Percentiles rank a stretch among this genome's conserved stretches.
phyloP scores from a whole-genome alignment of 371 early-diverging fungal species.

The Syncephalastrum monosporum region DNA sequence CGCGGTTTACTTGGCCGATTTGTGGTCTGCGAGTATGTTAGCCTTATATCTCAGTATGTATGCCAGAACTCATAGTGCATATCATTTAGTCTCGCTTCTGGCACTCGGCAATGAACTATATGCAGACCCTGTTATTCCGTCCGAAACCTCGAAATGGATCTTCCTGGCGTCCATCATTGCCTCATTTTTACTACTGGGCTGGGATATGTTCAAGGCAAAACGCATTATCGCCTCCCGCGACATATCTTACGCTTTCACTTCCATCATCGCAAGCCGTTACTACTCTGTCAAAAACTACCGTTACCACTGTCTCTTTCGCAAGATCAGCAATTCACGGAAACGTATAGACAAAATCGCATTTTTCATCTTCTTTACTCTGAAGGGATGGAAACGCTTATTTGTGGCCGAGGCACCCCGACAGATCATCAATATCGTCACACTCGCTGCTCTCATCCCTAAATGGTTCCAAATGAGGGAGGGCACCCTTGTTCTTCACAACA shows the following conservation, averaged over 20 bases:
- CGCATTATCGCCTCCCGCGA: conserved; percentile 64
- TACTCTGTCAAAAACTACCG: conserved; percentile 60
- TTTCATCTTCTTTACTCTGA: conserved; percentile 82
- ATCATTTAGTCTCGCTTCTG: conserved; percentile 11
- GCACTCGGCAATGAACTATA: conserved; percentile 11
- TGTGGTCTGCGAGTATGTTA: conserved; percentile 60
- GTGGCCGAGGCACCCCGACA: conserved; percentile 88
- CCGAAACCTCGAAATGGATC: conserved; percentile 53
- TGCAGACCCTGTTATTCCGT: conserved; percentile 27
- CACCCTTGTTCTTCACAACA: conserved; percentile 17
- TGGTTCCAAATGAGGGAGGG: conserved; percentile 30
- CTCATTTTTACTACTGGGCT: conserved; percentile 66
- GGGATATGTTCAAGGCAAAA: conserved; percentile 72
- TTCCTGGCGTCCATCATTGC: conserved; percentile 71
- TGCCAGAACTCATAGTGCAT: conserved; percentile 1
- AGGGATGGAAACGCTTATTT: conserved; percentile 86
- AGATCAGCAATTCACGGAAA: conserved; percentile 67
- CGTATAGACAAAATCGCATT: conserved; percentile 72
- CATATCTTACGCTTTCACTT: conserved; percentile 80
- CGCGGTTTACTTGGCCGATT: conserved; percentile 73
- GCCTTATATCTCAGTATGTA: background rate
- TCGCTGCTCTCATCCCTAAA: conserved; percentile 25
- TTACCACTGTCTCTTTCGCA: conserved; percentile 80
- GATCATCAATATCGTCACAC: conserved; percentile 54
- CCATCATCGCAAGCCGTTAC: conserved; percentile 67